These are phyloP conservation scores for Candida hungchunana DNA, from an alignment of 805 yeast species.

Conservation along the genomic window DNA sequence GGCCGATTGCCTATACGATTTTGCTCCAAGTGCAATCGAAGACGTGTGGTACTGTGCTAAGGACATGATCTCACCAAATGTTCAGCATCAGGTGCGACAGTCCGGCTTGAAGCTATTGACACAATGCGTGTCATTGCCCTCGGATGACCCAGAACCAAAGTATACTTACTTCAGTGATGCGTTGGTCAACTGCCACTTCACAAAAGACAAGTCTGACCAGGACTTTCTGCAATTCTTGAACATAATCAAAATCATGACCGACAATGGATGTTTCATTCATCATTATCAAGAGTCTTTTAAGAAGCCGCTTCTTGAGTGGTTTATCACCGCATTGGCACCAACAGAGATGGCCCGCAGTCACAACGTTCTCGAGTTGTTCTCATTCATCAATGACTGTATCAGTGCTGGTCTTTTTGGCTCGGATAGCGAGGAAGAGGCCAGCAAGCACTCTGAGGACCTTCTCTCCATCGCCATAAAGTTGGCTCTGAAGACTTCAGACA, in stretches of 20 bases:
- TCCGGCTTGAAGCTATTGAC: constrained; percentile 50
- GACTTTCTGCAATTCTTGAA: constrained; percentile 48
- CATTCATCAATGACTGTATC: constrained; percentile 40
- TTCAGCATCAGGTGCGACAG: constrained; percentile 35
- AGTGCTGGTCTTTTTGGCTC: constrained; percentile 40
- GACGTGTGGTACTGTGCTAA: constrained; percentile 70
- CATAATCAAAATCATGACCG: constrained; percentile 45
- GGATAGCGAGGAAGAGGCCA: constrained; percentile 11
- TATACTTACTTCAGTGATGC: constrained; percentile 60
- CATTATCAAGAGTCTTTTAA: constrained; percentile 45
- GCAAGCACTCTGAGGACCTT: constrained; percentile 34
- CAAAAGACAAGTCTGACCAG: constrained; percentile 34
- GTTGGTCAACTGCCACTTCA: constrained; percentile 36
- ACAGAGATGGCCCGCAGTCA: constrained; percentile 25
- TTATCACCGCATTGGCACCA: constrained; percentile 32
- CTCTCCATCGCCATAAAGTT: constrained; percentile 34
- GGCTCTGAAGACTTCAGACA: constrained; percentile 37
- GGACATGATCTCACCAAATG: constrained; percentile 43
- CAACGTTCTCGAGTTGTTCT: constrained; percentile 26
- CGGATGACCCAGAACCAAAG: constrained; percentile 42
- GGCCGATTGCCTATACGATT: constrained; percentile 44
- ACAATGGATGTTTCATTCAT: constrained; percentile 48
- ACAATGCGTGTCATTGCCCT: constrained; percentile 50
- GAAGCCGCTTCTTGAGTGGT: constrained; percentile 34
- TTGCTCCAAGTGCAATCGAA: constrained; percentile 54